These are phyloP conservation scores for Gnetum montanum DNA, from an alignment of 75 land plant genomes.

Conservation along the genomic window DNA sequence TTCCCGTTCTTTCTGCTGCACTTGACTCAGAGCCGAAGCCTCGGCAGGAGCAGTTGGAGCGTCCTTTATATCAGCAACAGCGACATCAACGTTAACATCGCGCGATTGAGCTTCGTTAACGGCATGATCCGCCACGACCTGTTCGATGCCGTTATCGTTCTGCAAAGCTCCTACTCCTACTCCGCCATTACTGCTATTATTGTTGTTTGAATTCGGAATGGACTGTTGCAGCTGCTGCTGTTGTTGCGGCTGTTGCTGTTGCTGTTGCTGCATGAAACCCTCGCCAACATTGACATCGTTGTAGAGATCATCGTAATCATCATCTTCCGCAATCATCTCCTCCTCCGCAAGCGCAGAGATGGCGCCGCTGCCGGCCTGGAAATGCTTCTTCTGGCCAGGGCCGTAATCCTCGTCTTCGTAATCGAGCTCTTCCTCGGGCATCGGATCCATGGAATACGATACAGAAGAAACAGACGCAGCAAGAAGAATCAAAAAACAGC, in stretches of 20 bases:
- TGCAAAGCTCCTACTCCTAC: conserved; percentile 9
- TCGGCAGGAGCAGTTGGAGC: no score
- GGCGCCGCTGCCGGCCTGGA: conserved; percentile 32
- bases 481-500: neutral
- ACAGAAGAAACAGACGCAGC: neutral
- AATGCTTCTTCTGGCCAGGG: conserved; percentile 25
- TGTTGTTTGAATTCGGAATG: neutral
- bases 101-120: conserved; percentile 2
- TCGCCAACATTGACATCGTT: conserved; percentile 84
- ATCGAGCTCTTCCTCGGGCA: conserved; percentile 62
- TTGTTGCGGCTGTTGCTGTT: neutral
- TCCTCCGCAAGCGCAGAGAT: conserved; percentile 55
- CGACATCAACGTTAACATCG: neutral
- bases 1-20: neutral
- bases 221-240: conserved; percentile 10
- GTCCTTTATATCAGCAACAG: neutral
- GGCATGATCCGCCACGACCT: neutral
- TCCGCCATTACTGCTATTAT: no score
- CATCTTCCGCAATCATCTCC: conserved; percentile 60
- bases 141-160: conserved; percentile 13
- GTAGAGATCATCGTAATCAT: conserved; percentile 85
- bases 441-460: conserved; percentile 51
- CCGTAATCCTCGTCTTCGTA: conserved; percentile 64
- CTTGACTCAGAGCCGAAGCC: neutral
- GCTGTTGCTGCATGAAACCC: conserved; percentile 27